Evolutionary conservation across 169 alveolate genomes (phyloP), one percentile per base, ranked within the genome.

Genomic region (Plasmodium fragile): DNA sequence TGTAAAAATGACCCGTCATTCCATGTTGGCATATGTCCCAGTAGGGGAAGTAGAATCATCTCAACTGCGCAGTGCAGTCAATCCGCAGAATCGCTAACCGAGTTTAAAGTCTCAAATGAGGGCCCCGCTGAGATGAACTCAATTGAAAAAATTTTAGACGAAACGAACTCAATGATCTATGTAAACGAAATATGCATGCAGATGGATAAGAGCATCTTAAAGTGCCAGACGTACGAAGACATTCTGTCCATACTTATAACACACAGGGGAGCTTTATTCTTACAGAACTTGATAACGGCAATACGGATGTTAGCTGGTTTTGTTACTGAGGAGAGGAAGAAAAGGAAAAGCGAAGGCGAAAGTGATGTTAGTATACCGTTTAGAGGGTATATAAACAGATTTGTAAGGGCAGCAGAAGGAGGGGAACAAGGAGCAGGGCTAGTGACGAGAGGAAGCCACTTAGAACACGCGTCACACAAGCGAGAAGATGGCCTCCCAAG

Each of bases 261-360:
- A 7, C 97, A 96, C 77, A 93, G 97, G 93, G 97, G 97, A 34
- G 97, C 90, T 30, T 83, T 96, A 94, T 96, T 92, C 84, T 92
- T 96, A 45, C 97, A 96, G 93, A 96, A 96, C 79, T 84, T 95
- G 52, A 95, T 96, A 28, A 96, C 97, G 52, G 97, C 96, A 3
- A 95, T 96, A 81, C 93, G 93, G 32, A 79, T 95, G 95, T 49
- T 96, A 89, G 92, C 94, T 36, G 95, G 92, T 18, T 95, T 94
- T 77, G 97, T 92, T 6, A 94, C 55, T 81, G 94, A 89, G 41
- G 95, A 94, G 65, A 78, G 82, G 18, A 77, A 71, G 41, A 36
- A 79, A 52, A 82, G 52, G 28, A 69, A 30, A 75, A 77, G 55
- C 39, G 84, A 95, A 22, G 96, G 93, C 34, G 94, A 81, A 94